phyloP scores from a whole-genome alignment of 2,329 filamentous ascomycete genomes.

The Nothophoma quercina region DNA sequence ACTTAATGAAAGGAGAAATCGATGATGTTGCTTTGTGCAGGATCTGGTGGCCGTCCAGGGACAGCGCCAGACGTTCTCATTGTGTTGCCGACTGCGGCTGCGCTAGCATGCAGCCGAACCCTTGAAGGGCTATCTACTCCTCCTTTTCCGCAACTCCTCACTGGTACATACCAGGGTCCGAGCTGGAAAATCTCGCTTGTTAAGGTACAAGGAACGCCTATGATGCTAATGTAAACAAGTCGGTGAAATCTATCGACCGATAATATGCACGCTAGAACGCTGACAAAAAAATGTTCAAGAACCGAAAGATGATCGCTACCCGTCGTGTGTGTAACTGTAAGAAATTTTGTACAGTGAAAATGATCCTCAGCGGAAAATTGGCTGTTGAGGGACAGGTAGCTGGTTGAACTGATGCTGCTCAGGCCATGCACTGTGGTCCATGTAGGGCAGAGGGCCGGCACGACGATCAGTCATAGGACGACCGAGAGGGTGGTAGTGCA shows the following conservation, averaged over 20 bases:
- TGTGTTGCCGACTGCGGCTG: background rate
- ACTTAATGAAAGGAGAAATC: background rate
- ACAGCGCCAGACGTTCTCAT: background rate
- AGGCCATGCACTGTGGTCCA: slow-evolving; percentile 50
- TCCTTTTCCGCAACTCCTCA: background rate
- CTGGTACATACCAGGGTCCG: background rate
- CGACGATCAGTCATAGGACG: slow-evolving; percentile 56
- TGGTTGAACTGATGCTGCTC: slow-evolving; percentile 50
- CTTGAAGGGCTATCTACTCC: slow-evolving; percentile 4
- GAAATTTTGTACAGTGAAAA: slow-evolving; percentile 6
- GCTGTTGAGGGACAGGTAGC: slow-evolving; percentile 48
- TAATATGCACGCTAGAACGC: slow-evolving; percentile 50
- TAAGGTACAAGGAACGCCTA: slow-evolving; percentile 29
- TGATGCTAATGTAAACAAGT: slow-evolving; percentile 24
- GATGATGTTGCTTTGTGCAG: background rate
- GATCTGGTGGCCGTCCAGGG: background rate
- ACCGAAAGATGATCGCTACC: slow-evolving; percentile 17
- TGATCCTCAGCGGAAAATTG: slow-evolving; percentile 40
- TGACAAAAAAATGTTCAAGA: slow-evolving; percentile 27
- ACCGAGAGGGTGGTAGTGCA: slow-evolving; percentile 60
- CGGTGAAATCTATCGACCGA: slow-evolving; percentile 26
- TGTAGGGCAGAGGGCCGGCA: slow-evolving; percentile 55
- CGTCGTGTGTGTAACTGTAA: slow-evolving; percentile 20
- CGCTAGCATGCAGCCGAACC: slow-evolving; percentile 1
- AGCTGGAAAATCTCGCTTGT: background rate